Conservation (phyloP, 192 early-diverging fungal species). For the Gorgonomyces haynaldii region DNA sequence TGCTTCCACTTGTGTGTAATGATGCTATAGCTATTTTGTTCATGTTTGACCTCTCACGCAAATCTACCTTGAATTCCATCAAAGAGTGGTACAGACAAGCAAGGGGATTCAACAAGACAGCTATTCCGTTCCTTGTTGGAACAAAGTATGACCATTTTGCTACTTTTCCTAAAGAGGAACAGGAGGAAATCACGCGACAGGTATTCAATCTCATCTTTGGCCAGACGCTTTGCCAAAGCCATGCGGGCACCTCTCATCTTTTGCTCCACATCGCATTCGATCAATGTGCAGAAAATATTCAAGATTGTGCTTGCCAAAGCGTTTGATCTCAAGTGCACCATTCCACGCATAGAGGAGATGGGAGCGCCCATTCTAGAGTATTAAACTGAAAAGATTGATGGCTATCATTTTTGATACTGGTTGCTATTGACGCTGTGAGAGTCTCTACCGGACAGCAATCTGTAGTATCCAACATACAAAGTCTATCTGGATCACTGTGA, state of each 20-base stretch:
- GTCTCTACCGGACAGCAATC: background rate
- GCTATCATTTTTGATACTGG: no score
- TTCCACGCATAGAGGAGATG: conserved; percentile 81
- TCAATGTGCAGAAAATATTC: conserved; percentile 96
- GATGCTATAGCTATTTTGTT: conserved; percentile 92
- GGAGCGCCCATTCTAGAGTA: conserved; percentile 91
- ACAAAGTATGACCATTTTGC: conserved; percentile 96
- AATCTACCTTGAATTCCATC: conserved; percentile 82
- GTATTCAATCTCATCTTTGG: conserved; percentile 37
- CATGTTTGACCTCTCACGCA: conserved; percentile 90
- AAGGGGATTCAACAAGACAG: conserved; percentile 88
- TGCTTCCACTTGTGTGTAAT: conserved; percentile 85
- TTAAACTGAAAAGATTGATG: no score
- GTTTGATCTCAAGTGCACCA: conserved; percentile 86
- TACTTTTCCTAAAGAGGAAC: conserved; percentile 71
- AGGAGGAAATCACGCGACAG: conserved; percentile 87
- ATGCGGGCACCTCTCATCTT: conserved; percentile 93
- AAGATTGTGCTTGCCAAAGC: conserved; percentile 90
- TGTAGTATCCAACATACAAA: no score
- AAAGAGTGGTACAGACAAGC: conserved; percentile 97
- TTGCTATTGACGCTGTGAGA: background rate
- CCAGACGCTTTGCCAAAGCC: conserved; percentile 77
- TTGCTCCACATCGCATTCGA: conserved; percentile 84
- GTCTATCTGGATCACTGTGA: no score
- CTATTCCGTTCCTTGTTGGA: conserved; percentile 87